Conservation (phyloP, 805 yeast genomes). For the Nematodospora valgi region DNA sequence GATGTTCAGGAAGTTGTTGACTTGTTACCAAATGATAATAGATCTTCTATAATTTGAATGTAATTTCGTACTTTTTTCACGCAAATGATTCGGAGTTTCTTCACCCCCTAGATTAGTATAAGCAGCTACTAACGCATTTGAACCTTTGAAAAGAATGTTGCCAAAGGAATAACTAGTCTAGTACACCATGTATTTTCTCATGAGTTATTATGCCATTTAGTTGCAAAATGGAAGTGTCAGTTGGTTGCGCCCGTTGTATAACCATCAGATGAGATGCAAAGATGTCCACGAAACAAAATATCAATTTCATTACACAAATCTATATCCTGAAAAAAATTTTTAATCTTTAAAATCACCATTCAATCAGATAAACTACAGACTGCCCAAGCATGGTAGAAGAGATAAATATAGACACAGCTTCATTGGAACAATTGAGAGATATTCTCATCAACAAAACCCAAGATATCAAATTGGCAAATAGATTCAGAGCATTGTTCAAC, state of each 20-base stretch:
- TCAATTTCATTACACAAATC: neutral
- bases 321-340: neutral
- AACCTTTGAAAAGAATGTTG: too few species aligned
- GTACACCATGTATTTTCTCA: too few species aligned
- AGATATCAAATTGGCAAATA: conserved; percentile 68
- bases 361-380: neutral
- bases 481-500: conserved; percentile 93
- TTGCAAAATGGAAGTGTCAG: too few species aligned
- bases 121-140: too few species aligned
- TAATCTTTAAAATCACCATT: neutral
- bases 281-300: neutral
- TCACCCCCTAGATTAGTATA: too few species aligned
- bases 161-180: too few species aligned
- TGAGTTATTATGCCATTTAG: too few species aligned
- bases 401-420: conserved; percentile 38
- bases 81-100: too few species aligned
- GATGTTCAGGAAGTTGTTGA: conserved; percentile 2
- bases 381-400: conserved; percentile 11
- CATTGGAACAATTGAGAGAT: conserved; percentile 68
- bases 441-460: conserved; percentile 65
- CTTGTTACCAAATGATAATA: too few species aligned
- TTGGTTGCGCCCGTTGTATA: too few species aligned
- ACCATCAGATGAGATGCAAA: neutral
- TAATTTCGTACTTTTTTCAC: too few species aligned
- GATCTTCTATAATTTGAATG: too few species aligned